Percentiles rank a stretch among this genome's conserved stretches.
Conservation (phyloP, 2,329 filamentous ascomycete species). For the Tolypocladium tropicale region DNA sequence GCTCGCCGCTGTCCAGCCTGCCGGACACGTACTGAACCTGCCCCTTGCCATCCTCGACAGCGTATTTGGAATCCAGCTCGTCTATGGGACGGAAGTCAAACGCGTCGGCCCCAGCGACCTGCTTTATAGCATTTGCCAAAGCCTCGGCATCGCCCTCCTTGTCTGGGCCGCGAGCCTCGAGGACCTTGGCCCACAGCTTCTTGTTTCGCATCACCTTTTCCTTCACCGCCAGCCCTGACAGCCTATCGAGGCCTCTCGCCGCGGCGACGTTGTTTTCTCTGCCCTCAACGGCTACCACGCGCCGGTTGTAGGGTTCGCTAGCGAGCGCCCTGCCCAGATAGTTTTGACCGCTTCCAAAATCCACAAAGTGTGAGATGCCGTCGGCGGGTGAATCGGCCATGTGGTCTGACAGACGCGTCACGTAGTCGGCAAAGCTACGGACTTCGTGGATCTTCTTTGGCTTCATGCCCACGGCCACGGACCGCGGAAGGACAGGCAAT, state of each 20-base stretch:
- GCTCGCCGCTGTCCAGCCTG: slow-evolving; percentile 60
- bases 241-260: slow-evolving; percentile 74
- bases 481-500: slow-evolving; percentile 51
- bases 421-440: slow-evolving; percentile 76
- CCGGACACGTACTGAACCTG: slow-evolving; percentile 71
- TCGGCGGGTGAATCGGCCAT: slow-evolving; percentile 47
- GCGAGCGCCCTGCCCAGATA: slow-evolving; percentile 86
- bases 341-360: slow-evolving; percentile 95
- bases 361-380: slow-evolving; percentile 75
- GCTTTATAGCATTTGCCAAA: slow-evolving; percentile 20
- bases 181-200: slow-evolving; percentile 56
- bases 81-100: slow-evolving; percentile 37
- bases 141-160: slow-evolving; percentile 29
- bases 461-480: slow-evolving; percentile 84
- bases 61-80: slow-evolving; percentile 40
- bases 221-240: slow-evolving; percentile 65
- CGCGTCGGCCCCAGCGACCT: slow-evolving; percentile 21
- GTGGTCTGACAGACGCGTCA: slow-evolving; percentile 49
- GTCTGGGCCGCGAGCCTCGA: slow-evolving; percentile 25
- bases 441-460: slow-evolving; percentile 95
- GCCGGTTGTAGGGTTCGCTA: slow-evolving; percentile 72
- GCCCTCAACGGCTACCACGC: slow-evolving; percentile 86
- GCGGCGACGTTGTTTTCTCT: slow-evolving; percentile 77
- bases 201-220: slow-evolving; percentile 71
- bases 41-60: slow-evolving; percentile 51